Evolutionary conservation across 495 filamentous ascomycete species (phyloP).

Genomic region (Eremomyces bilateralis): DNA sequence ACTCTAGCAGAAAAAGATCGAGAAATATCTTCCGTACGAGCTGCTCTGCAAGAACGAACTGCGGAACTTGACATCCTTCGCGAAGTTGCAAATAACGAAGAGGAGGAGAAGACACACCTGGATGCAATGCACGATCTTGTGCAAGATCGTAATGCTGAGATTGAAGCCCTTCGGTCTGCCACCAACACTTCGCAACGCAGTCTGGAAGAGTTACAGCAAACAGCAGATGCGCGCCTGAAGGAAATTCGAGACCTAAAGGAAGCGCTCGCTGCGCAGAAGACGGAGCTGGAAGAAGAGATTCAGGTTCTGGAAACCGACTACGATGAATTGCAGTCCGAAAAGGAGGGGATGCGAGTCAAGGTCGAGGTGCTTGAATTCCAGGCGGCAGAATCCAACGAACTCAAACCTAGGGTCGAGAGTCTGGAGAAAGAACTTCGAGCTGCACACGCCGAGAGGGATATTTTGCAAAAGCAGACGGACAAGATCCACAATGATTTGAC

Average conservation of each 20-base stretch:
- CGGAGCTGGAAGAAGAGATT: conserved; percentile 25
- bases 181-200: conserved; percentile 5
- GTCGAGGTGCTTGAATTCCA: conserved; percentile 34
- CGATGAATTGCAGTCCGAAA: conserved; percentile 18
- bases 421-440: conserved; percentile 13
- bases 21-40: conserved; percentile 8
- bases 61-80: conserved; percentile 9
- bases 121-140: conserved; percentile 10
- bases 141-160: conserved; percentile 9
- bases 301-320: conserved; percentile 21
- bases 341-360: conserved; percentile 29
- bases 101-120: conserved; percentile 10
- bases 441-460: conserved; percentile 10
- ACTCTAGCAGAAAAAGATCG: conserved; percentile 7
- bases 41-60: conserved; percentile 5
- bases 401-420: conserved; percentile 6
- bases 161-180: conserved; percentile 8
- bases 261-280: conserved; percentile 5
- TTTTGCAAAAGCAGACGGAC: too few species aligned
- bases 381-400: conserved; percentile 16
- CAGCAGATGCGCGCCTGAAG: conserved; percentile 6
- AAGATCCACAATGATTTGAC: too few species aligned
- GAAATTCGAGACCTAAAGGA: conserved; percentile 4
- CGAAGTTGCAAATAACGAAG: conserved; percentile 1
- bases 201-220: conserved; percentile 6